phyloP scores from a whole-genome alignment of 164 flowering plant genomes.

The Vitis cinerea region DNA sequence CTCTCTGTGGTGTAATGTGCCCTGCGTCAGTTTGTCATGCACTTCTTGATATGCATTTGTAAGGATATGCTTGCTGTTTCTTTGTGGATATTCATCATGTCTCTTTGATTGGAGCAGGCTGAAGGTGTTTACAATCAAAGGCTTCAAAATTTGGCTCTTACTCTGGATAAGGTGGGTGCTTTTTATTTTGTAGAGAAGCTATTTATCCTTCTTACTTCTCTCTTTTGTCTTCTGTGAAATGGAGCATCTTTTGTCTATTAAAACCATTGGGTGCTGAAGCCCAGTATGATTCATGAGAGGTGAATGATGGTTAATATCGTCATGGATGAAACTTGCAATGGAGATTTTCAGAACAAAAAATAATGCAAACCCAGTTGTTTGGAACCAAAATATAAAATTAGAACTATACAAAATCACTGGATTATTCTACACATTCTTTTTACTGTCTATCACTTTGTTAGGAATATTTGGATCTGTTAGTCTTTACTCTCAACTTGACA shows the following conservation, averaged over 20 bases:
- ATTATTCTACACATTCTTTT: not conserved
- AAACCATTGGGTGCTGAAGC: not conserved
- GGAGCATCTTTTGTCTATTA: not conserved
- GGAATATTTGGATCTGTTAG: not conserved
- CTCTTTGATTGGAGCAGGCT: slow-evolving; percentile 53
- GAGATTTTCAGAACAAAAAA: not conserved
- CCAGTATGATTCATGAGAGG: not conserved
- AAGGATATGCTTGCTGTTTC: slow-evolving; percentile 1
- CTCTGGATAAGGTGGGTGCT: slow-evolving; percentile 78
- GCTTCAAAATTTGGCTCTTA: slow-evolving; percentile 95
- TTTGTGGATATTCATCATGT: slow-evolving; percentile 1
- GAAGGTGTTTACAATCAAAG: slow-evolving; percentile 99
- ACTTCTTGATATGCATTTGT: not conserved
- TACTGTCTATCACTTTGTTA: not conserved
- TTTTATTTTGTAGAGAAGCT: not conserved
- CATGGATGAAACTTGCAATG: not conserved
- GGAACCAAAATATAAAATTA: too few species aligned
- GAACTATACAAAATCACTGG: too few species aligned
- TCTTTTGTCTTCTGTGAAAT: not conserved
- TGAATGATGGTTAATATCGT: not conserved
- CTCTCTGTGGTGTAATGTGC: not conserved
- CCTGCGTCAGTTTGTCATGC: not conserved
- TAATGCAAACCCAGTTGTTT: not conserved
- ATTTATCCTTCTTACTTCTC: not conserved
- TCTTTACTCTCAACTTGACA: not conserved